A percentile compares a stretch with the other conserved stretches of the same genome.
phyloP scores from a whole-genome alignment of 441 rosid species.

The Syzygium syzygioides region DNA sequence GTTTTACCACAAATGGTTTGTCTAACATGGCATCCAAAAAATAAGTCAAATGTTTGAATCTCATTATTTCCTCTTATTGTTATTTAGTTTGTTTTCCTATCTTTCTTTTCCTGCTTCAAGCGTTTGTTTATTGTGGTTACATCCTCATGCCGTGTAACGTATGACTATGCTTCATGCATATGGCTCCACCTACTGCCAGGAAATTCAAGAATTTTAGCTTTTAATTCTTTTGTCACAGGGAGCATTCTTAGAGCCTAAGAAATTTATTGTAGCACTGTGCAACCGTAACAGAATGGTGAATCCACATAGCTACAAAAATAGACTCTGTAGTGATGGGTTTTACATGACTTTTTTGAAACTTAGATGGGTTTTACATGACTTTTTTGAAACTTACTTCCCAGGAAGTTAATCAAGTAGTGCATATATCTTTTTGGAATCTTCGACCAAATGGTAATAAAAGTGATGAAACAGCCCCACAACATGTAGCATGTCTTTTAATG shows the following conservation, averaged over 20 bases:
- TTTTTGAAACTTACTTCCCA: not conserved
- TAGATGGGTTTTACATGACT: not conserved
- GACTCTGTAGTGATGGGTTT: not conserved
- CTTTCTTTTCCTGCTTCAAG: not conserved
- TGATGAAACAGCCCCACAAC: not conserved
- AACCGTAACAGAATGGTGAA: not conserved
- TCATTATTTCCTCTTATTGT: not conserved
- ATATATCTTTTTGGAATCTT: not conserved
- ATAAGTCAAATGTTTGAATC: not conserved
- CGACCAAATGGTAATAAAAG: not conserved
- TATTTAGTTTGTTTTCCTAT: not conserved
- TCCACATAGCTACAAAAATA: not conserved
- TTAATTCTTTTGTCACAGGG: not conserved
- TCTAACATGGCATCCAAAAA: not conserved
- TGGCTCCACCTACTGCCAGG: not conserved
- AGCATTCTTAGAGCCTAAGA: not conserved
- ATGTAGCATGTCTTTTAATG: not conserved
- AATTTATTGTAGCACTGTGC: not conserved
- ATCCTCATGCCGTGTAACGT: not conserved
- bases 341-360: not conserved
- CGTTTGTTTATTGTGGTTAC: not conserved
- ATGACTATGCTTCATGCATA: not conserved
- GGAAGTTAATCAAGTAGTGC: not conserved
- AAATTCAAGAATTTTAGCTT: not conserved
- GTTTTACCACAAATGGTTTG: not conserved